phyloP scores from a whole-genome alignment of 768 basidiomycete species.

The Phallus indusiatus region DNA sequence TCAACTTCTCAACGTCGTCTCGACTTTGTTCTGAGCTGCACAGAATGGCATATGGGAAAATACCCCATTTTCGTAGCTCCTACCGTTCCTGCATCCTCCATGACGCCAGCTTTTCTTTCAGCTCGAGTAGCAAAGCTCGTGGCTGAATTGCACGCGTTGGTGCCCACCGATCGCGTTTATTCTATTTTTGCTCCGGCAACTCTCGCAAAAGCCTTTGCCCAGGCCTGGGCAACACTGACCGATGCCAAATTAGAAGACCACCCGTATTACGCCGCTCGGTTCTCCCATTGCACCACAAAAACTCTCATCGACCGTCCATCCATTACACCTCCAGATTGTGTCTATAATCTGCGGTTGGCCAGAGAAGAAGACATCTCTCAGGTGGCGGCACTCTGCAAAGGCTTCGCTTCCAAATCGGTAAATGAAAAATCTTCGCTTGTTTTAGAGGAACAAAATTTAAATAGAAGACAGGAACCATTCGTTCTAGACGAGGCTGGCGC shows the following conservation, averaged over 20 bases:
- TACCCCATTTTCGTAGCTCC: constrained; percentile 62
- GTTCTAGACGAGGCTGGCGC: constrained; percentile 33
- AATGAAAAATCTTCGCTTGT: constrained; percentile 18
- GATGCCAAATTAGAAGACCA: constrained; percentile 26
- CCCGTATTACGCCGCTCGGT: constrained; percentile 55
- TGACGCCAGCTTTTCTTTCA: constrained; percentile 28
- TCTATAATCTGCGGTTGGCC: constrained; percentile 37
- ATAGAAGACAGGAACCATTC: constrained; percentile 42
- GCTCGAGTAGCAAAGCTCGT: constrained; percentile 37
- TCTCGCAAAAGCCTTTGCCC: constrained; percentile 37
- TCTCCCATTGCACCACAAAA: constrained; percentile 42
- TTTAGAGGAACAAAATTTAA: not conserved
- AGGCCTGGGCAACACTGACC: constrained; percentile 39
- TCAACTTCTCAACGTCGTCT: constrained; percentile 20
- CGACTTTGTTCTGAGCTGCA: constrained; percentile 52
- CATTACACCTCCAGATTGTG: not conserved
- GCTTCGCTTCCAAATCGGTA: constrained; percentile 53
- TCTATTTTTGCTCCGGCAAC: constrained; percentile 53
- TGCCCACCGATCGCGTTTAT: constrained; percentile 35
- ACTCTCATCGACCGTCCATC: constrained; percentile 25
- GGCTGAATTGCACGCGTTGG: constrained; percentile 24
- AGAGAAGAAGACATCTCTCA: constrained; percentile 26
- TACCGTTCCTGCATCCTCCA: constrained; percentile 20
- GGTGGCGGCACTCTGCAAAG: constrained; percentile 40
- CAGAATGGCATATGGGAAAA: constrained; percentile 40